Evolutionary conservation across 129 eudicot genomes (phyloP).

Genomic region (Pittosporum tobira): DNA sequence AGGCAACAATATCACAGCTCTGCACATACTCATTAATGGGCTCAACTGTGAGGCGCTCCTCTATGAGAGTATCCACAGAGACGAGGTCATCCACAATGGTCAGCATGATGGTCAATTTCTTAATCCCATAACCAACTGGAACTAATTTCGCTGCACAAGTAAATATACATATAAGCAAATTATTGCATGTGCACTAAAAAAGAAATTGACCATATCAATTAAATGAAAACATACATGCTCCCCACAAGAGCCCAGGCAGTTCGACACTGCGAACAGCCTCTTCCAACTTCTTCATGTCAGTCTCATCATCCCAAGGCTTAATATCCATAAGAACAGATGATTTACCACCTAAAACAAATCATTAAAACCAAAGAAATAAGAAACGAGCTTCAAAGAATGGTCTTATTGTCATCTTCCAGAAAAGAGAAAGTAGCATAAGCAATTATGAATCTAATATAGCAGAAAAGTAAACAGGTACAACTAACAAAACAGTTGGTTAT

Average conservation of each 20-base stretch:
- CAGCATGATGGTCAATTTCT: slow-evolving; percentile 88
- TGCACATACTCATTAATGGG: slow-evolving; percentile 80
- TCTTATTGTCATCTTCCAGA: background rate
- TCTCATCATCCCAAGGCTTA: slow-evolving; percentile 98
- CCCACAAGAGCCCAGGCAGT: slow-evolving; percentile 78
- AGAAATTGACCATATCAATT: background rate
- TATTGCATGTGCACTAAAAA: background rate
- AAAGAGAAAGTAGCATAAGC: background rate
- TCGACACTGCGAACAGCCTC: slow-evolving; percentile 85
- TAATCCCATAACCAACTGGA: slow-evolving; percentile 95
- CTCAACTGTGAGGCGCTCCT: slow-evolving; percentile 77
- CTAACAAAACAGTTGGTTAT: background rate
- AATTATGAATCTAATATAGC: too few relatives aligned
- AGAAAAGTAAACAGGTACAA: too few relatives aligned
- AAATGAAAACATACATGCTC: slow-evolving; percentile 63
- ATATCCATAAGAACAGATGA: slow-evolving; percentile 90
- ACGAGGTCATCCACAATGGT: slow-evolving; percentile 93
- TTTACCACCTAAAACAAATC: slow-evolving; percentile 59
- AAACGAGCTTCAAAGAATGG: background rate
- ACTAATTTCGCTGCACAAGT: slow-evolving; percentile 80
- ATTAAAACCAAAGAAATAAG: background rate
- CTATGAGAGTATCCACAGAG: slow-evolving; percentile 74
- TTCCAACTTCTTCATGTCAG: slow-evolving; percentile 92
- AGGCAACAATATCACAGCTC: slow-evolving; percentile 96
- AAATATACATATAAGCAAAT: background rate